Percentiles rank a stretch among this genome's conserved stretches.
Conservation (phyloP, 495 filamentous ascomycete species). For the Acidiella bohemica region DNA sequence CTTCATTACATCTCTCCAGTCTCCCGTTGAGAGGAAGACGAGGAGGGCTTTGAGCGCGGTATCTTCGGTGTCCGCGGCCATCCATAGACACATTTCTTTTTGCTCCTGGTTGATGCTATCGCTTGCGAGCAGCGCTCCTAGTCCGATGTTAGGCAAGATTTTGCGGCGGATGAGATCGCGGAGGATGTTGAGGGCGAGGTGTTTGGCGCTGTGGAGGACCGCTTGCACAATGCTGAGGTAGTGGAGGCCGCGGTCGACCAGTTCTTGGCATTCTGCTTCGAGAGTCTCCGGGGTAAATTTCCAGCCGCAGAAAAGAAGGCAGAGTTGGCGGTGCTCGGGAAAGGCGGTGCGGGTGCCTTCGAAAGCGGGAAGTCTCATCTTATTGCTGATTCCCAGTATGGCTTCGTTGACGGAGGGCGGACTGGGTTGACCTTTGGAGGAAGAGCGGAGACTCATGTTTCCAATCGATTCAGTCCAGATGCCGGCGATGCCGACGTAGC, state of each 20-base stretch:
- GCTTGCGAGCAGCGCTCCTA: conserved; percentile 40
- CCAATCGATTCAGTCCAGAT: conserved; percentile 74
- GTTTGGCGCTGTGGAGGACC: conserved; percentile 30
- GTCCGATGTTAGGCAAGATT: conserved; percentile 27
- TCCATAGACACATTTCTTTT: conserved; percentile 38
- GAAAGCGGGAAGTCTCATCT: conserved; percentile 34
- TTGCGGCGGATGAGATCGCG: conserved; percentile 24
- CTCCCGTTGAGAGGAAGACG: conserved; percentile 75
- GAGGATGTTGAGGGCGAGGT: conserved; percentile 29
- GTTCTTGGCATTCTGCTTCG: conserved; percentile 37
- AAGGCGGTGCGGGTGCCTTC: conserved; percentile 46
- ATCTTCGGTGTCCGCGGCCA: conserved; percentile 55
- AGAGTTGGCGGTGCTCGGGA: conserved; percentile 63
- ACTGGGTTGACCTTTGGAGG: conserved; percentile 9
- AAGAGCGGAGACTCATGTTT: conserved; percentile 20
- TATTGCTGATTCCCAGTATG: conserved; percentile 36
- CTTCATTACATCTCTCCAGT: conserved; percentile 72
- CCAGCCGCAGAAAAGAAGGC: conserved; percentile 66
- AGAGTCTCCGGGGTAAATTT: conserved; percentile 48
- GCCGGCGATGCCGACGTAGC: conserved; percentile 67
- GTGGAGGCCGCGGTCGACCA: conserved; percentile 52
- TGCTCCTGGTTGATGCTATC: conserved; percentile 37
- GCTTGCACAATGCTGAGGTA: conserved; percentile 49
- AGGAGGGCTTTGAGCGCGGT: conserved; percentile 84
- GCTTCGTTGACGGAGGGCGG: conserved; percentile 32